These are phyloP conservation scores for Aphanomyces cochlioides DNA, from an alignment of 352 stramenopile genomes.

Conservation along the genomic window DNA sequence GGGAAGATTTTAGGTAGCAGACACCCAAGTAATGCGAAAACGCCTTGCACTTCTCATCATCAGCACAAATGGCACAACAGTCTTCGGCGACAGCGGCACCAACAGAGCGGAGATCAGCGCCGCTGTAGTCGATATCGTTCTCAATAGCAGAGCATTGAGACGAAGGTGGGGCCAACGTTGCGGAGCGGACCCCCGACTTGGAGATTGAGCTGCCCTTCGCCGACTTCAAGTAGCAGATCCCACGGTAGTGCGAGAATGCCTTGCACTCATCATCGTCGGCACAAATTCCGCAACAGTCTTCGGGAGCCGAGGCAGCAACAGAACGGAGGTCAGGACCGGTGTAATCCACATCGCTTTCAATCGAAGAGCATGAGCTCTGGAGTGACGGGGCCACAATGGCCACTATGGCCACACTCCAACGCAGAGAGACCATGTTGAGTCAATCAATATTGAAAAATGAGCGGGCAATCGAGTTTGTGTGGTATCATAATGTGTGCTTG, in stretches of 20 bases:
- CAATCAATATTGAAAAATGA: no score
- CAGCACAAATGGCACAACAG: constrained; percentile 40
- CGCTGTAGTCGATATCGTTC: constrained; percentile 34
- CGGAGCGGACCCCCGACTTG: no score
- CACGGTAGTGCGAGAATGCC: constrained; percentile 15
- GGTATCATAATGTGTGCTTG: no score
- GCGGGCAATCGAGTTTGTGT: no score
- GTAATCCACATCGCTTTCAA: constrained; percentile 37
- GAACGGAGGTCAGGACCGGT: constrained; percentile 39
- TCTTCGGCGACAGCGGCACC: constrained; percentile 5
- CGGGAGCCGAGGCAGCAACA: constrained; percentile 6
- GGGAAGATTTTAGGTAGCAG: no score
- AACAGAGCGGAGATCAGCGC: constrained; percentile 38
- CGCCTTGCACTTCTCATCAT: constrained; percentile 29
- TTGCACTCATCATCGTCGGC: constrained; percentile 31
- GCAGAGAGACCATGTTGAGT: no score
- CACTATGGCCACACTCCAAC: no score
- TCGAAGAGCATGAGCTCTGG: constrained; percentile 14
- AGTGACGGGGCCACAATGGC: no score
- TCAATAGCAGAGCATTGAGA: constrained; percentile 33
- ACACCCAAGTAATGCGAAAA: constrained; percentile 8
- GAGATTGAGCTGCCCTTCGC: no score
- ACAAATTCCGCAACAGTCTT: constrained; percentile 39
- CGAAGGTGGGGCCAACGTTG: no score
- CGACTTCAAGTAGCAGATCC: no score